A percentile compares a stretch with the other conserved stretches of the same genome.
Evolutionary conservation across 2,329 filamentous ascomycete species (phyloP).

Genomic region (Aspergillus flavus): DNA sequence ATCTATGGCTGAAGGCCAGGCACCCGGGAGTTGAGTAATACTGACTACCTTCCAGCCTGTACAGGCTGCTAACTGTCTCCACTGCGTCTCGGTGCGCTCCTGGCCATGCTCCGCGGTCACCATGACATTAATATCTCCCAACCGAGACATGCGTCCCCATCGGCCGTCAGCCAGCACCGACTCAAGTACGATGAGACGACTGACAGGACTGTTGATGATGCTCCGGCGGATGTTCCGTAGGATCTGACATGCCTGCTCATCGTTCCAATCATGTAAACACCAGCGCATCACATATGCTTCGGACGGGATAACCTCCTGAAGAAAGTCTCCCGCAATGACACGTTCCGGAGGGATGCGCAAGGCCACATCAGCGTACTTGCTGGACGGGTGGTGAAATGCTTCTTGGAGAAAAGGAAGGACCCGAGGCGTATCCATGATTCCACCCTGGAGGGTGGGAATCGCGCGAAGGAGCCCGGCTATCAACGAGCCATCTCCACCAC

Average conservation of each 20-base stretch:
- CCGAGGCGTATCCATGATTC: neutral
- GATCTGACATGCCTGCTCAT: neutral
- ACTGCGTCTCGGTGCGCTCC: too few relatives aligned
- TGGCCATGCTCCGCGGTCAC: too few relatives aligned
- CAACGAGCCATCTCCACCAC: neutral
- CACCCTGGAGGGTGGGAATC: neutral
- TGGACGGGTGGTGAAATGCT: neutral
- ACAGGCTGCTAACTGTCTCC: too few relatives aligned
- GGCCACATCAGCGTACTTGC: neutral
- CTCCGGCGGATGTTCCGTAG: neutral
- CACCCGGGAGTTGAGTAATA: too few relatives aligned
- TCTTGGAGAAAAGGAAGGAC: neutral
- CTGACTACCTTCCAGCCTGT: too few relatives aligned
- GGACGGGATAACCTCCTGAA: neutral
- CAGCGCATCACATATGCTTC: neutral
- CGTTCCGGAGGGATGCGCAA: neutral
- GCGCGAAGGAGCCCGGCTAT: neutral
- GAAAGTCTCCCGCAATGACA: neutral
- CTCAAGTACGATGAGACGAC: neutral
- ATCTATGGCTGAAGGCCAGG: too few relatives aligned
- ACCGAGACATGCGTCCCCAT: neutral
- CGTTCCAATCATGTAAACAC: conserved; percentile 6
- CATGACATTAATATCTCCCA: neutral
- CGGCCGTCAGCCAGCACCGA: neutral
- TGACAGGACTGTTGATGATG: neutral